Evolutionary conservation across 2,329 filamentous ascomycete genomes (phyloP).

Genomic region (Aspergillus ibericus): DNA sequence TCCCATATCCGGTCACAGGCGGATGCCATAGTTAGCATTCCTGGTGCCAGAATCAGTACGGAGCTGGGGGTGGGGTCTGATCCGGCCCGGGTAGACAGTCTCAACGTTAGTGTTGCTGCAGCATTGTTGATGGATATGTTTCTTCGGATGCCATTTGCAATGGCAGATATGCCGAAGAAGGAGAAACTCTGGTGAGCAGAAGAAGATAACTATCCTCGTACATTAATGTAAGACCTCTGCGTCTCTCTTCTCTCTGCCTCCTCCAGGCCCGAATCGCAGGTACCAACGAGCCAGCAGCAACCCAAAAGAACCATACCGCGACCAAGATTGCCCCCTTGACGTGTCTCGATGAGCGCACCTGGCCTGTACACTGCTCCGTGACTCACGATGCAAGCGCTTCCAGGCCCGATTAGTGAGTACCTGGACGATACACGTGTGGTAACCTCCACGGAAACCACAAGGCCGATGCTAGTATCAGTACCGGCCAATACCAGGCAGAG

Average conservation of each 20-base stretch:
- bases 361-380: too few relatives aligned
- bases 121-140: constrained; percentile 62
- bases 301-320: too few relatives aligned
- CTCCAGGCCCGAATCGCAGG: too few relatives aligned
- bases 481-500: too few relatives aligned
- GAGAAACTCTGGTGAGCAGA: constrained; percentile 3
- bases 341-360: too few relatives aligned
- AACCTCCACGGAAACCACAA: too few relatives aligned
- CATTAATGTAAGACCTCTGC: not conserved
- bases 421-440: too few relatives aligned
- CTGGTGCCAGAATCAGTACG: constrained; percentile 51
- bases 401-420: too few relatives aligned
- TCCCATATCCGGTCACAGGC: constrained; percentile 64
- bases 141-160: constrained; percentile 34
- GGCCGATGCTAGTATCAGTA: too few relatives aligned
- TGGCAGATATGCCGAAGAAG: constrained; percentile 20
- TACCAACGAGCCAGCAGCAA: too few relatives aligned
- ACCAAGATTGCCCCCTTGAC: too few relatives aligned
- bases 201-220: not conserved
- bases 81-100: constrained; percentile 69
- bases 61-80: constrained; percentile 33
- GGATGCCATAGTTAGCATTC: constrained; percentile 65
- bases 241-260: not conserved
- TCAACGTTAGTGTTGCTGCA: constrained; percentile 90
- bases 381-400: too few relatives aligned